phyloP scores from a whole-genome alignment of 1,284 basidiomycete species.

The Ceratobasidium sp. region DNA sequence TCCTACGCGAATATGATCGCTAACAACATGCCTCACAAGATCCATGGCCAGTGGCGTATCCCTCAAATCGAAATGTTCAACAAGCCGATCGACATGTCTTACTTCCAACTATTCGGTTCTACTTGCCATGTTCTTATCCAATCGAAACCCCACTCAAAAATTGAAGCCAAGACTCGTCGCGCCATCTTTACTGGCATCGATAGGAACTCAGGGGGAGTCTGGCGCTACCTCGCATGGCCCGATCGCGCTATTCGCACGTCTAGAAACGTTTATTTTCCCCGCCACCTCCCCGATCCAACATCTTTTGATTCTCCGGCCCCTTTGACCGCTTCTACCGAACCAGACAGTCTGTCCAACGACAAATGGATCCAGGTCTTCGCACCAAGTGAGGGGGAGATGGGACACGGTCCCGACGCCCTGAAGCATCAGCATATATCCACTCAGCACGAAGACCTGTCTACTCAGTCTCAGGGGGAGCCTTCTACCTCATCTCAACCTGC shows the following conservation, averaged over 20 bases:
- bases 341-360: background rate
- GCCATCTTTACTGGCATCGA: constrained; percentile 18
- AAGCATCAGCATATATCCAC: background rate
- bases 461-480: background rate
- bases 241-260: background rate
- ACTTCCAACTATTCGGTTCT: constrained; percentile 21
- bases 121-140: constrained; percentile 22
- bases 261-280: background rate
- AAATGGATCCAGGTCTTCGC: constrained; percentile 2
- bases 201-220: constrained; percentile 8
- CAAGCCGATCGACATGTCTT: constrained; percentile 10
- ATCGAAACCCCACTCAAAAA: background rate
- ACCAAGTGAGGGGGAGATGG: constrained; percentile 29
- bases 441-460: background rate
- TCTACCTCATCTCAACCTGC: background rate
- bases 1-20: background rate
- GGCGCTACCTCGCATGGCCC: constrained; percentile 9
- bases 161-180: background rate
- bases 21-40: constrained; percentile 13
- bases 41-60: background rate
- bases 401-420: background rate
- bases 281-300: constrained; percentile 15
- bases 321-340: background rate
- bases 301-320: background rate
- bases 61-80: constrained; percentile 8